Evolutionary conservation across 1,139 yeast species (phyloP).

Genomic region (Lodderomyces elongisporus): DNA sequence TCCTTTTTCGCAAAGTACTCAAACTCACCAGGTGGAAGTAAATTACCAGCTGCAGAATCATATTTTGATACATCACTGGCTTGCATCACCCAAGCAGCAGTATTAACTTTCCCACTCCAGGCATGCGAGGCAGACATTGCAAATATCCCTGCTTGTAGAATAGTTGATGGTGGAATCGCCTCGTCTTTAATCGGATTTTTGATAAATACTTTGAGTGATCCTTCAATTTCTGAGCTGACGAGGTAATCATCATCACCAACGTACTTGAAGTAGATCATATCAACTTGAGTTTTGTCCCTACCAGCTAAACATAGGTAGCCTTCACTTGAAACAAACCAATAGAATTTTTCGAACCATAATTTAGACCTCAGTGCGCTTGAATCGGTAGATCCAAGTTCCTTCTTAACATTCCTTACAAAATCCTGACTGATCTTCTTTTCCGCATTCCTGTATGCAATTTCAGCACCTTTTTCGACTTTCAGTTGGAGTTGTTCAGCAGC

Average conservation of each 20-base stretch:
- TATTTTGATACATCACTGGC: constrained; percentile 65
- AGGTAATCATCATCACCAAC: constrained; percentile 68
- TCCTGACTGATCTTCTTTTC: constrained; percentile 75
- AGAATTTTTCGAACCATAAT: constrained; percentile 90
- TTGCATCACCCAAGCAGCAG: constrained; percentile 79
- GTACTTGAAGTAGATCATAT: constrained; percentile 73
- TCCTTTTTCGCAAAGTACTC: constrained; percentile 53
- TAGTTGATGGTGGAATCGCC: constrained; percentile 74
- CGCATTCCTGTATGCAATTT: constrained; percentile 77
- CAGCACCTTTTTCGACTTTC: constrained; percentile 76
- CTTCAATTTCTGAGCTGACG: constrained; percentile 72
- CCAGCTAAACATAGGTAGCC: constrained; percentile 87
- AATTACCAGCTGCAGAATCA: constrained; percentile 53
- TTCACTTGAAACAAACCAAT: constrained; percentile 88
- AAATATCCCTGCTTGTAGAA: constrained; percentile 85
- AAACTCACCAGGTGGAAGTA: constrained; percentile 62
- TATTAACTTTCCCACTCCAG: constrained; percentile 80
- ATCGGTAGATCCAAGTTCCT: constrained; percentile 46
- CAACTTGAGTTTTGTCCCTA: constrained; percentile 78
- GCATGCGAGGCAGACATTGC: constrained; percentile 80
- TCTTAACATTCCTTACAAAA: constrained; percentile 60
- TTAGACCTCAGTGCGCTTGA: constrained; percentile 66
- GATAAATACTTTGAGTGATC: constrained; percentile 70
- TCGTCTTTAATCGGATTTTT: constrained; percentile 65
- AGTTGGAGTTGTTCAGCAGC: constrained; percentile 72